A percentile compares a stretch with the other conserved stretches of the same genome.
These are phyloP conservation scores for Incumbomyces lentus DNA, from an alignment of 2,329 filamentous ascomycete species.

Conservation along the genomic window DNA sequence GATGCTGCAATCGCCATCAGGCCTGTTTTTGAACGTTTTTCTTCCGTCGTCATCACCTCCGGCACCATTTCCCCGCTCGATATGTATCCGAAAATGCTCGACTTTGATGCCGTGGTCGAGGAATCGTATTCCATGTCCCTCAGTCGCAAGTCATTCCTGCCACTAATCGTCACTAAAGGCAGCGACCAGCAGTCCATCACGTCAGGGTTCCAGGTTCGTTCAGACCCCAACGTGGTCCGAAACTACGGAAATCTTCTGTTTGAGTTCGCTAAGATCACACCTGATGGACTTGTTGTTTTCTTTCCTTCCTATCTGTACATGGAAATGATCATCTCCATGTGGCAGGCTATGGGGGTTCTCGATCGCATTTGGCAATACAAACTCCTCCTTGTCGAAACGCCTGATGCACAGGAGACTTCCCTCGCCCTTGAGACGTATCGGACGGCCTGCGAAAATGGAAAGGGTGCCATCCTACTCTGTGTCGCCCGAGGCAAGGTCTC, in stretches of 20 bases:
- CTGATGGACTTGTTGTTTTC: constrained; percentile 97
- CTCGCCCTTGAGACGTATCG: constrained; percentile 92
- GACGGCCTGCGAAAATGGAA: constrained; percentile 92
- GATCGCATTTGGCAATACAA: constrained; percentile 99
- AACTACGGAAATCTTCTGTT: constrained; percentile 92
- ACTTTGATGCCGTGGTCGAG: constrained; percentile 83
- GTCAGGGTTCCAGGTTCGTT: constrained; percentile 87
- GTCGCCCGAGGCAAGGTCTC: constrained; percentile 95
- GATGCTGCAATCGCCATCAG: constrained; percentile 97
- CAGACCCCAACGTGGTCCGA: constrained; percentile 90
- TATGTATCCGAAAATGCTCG: constrained; percentile 98
- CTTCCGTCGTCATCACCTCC: constrained; percentile 95
- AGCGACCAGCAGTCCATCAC: constrained; percentile 90
- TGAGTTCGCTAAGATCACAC: constrained; percentile 91
- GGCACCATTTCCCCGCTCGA: constrained; percentile 94
- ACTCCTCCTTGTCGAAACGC: constrained; percentile 92
- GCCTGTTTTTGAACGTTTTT: constrained; percentile 93
- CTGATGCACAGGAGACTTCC: constrained; percentile 92
- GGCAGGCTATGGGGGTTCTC: constrained; percentile 96
- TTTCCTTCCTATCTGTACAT: constrained; percentile 98
- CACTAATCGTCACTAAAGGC: constrained; percentile 93
- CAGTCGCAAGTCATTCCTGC: constrained; percentile 85
- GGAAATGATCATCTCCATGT: constrained; percentile 98
- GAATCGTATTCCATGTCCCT: constrained; percentile 98
- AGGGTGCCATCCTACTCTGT: constrained; percentile 84